Evolutionary conservation across 2,329 filamentous ascomycete genomes (phyloP).

Genomic region (Cadophora gregata): DNA sequence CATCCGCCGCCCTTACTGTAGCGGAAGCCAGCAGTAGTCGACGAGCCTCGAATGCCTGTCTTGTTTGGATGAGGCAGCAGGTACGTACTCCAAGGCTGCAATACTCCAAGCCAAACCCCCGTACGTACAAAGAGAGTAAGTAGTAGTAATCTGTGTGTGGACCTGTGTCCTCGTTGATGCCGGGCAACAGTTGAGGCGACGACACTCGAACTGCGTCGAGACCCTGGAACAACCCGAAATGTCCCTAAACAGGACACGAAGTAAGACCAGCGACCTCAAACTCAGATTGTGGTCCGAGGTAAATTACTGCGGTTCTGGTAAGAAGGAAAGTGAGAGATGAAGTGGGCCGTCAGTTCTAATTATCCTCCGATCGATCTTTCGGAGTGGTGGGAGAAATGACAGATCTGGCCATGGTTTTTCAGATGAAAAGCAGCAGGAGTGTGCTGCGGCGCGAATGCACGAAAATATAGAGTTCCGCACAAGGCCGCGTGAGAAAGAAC

Average conservation of each 20-base stretch:
- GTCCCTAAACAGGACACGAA: slow-evolving; percentile 4
- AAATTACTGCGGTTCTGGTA: background rate
- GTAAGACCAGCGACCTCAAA: slow-evolving; percentile 4
- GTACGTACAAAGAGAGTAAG: background rate
- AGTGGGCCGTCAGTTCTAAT: slow-evolving; percentile 18
- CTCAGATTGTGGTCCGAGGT: slow-evolving; percentile 7
- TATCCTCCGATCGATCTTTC: slow-evolving; percentile 21
- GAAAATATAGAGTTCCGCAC: slow-evolving; percentile 33
- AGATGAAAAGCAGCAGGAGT: slow-evolving; percentile 23
- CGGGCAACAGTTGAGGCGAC: slow-evolving; percentile 1
- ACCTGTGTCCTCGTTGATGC: slow-evolving; percentile 1
- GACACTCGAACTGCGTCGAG: background rate
- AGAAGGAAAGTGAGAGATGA: slow-evolving; percentile 11
- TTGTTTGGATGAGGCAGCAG: slow-evolving; percentile 15
- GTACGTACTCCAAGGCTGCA: background rate
- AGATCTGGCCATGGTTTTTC: slow-evolving; percentile 30
- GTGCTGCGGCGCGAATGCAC: slow-evolving; percentile 15
- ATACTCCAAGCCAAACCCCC: background rate
- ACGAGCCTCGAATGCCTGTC: slow-evolving; percentile 15
- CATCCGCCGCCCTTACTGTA: slow-evolving; percentile 34
- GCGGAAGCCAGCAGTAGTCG: slow-evolving; percentile 36
- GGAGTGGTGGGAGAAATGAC: slow-evolving; percentile 22
- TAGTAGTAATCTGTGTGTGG: background rate
- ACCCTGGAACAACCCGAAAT: background rate
- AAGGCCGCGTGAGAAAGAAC: slow-evolving; percentile 23